Conservation (phyloP, 2,329 filamentous ascomycete species). For the Colletotrichum tofieldiae region DNA sequence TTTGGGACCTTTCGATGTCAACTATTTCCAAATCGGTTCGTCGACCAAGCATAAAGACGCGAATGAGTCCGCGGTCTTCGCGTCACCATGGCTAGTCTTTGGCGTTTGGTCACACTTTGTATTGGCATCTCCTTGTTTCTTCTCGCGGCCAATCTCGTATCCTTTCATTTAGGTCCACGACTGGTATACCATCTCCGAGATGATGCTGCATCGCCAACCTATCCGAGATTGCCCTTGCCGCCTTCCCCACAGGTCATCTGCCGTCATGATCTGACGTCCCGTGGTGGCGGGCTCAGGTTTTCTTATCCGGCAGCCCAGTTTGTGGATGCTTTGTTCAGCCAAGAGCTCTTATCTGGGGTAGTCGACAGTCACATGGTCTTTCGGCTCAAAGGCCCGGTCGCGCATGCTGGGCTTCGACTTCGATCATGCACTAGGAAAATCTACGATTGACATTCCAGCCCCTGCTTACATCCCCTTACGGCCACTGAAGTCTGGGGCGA, state of each 20-base stretch:
- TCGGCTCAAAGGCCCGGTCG: conserved; percentile 5
- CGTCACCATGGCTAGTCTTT: neutral
- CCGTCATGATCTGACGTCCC: neutral
- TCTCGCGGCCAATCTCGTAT: neutral
- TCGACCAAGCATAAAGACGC: conserved; percentile 11
- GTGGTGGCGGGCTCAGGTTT: neutral
- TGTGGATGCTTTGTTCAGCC: neutral
- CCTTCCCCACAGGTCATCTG: neutral
- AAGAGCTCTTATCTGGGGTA: neutral
- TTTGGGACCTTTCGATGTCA: neutral
- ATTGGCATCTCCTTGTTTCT: neutral
- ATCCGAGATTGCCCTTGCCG: neutral
- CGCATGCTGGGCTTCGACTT: neutral
- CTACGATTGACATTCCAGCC: neutral
- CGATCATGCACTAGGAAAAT: neutral
- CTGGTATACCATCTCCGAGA: conserved; percentile 1
- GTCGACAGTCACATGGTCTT: neutral
- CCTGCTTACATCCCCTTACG: neutral
- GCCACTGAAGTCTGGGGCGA: too few species aligned
- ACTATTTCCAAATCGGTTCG: conserved; percentile 4
- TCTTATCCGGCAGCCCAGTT: neutral
- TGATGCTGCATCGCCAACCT: conserved; percentile 6
- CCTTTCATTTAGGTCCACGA: neutral
- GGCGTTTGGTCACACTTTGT: neutral
- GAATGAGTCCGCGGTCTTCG: neutral